Percentiles rank a stretch among this genome's conserved stretches.
Conservation (phyloP, 139 green algal species). For the Chlorella sp. region DNA sequence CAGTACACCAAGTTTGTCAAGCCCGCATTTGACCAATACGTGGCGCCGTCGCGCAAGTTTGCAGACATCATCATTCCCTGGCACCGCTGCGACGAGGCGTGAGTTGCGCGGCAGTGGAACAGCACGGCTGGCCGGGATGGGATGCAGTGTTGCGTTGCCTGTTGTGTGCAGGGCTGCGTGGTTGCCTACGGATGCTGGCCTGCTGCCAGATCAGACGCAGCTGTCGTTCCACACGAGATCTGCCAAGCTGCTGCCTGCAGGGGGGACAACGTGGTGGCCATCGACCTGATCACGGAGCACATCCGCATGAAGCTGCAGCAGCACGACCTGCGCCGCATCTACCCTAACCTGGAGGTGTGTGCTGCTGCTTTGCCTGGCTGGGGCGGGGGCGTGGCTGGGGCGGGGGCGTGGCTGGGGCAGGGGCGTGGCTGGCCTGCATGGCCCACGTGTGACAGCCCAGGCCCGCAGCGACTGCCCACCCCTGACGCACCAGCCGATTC, state of each 20-base stretch:
- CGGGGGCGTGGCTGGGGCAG: no score
- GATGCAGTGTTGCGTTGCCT: neutral
- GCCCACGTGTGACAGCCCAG: neutral
- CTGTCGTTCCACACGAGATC: no score
- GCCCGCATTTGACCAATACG: constrained; percentile 92
- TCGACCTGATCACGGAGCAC: constrained; percentile 98
- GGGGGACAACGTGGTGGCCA: constrained; percentile 89
- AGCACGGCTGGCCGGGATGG: neutral
- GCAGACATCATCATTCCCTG: constrained; percentile 97
- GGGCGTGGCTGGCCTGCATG: no score
- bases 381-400: no score
- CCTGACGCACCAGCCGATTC: neutral
- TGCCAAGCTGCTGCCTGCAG: no score
- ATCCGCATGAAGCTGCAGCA: constrained; percentile 94
- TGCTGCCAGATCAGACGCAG: no score
- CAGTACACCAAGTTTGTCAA: constrained; percentile 97
- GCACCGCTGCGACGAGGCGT: constrained; percentile 55
- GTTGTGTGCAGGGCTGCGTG: neutral
- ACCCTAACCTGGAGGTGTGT: constrained; percentile 89
- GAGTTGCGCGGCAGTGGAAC: neutral
- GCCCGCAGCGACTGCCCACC: constrained; percentile 24
- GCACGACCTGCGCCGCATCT: constrained; percentile 92
- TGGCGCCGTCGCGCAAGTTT: constrained; percentile 80
- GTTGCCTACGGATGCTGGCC: no score
- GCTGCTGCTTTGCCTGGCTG: no score